Percentiles rank a stretch among this genome's conserved stretches.
phyloP scores from a whole-genome alignment of 495 filamentous ascomycete species.

The Hypomontagnella submonticulosa region DNA sequence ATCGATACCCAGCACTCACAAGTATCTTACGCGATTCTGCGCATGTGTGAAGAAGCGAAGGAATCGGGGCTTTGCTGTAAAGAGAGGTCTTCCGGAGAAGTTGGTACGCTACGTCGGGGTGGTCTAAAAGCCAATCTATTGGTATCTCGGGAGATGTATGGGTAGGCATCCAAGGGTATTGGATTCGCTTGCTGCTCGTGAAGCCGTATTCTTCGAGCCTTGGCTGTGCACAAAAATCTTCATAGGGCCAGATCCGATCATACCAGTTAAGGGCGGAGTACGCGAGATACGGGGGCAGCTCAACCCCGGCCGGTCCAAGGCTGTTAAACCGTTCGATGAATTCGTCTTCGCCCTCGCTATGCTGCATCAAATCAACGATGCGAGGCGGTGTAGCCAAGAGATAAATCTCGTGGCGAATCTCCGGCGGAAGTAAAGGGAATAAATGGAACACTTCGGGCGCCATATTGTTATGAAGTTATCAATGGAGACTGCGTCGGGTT shows the following conservation, averaged over 20 bases:
- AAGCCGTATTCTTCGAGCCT: constrained; percentile 12
- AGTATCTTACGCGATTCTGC: constrained; percentile 29
- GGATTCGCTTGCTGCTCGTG: not conserved
- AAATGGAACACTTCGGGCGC: constrained; percentile 6
- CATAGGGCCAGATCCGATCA: not conserved
- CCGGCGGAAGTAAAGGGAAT: constrained; percentile 20
- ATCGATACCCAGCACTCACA: constrained; percentile 29
- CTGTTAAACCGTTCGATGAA: not conserved
- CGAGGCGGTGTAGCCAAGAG: constrained; percentile 32
- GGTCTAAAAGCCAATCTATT: constrained; percentile 5
- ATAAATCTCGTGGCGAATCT: constrained; percentile 22
- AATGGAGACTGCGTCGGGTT: not conserved
- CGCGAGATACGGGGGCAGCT: constrained; percentile 6
- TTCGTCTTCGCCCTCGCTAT: not conserved
- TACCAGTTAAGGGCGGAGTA: constrained; percentile 16
- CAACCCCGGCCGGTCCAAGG: not conserved
- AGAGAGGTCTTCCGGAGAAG: constrained; percentile 13
- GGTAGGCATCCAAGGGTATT: constrained; percentile 2
- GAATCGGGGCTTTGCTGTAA: constrained; percentile 34
- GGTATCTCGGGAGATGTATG: constrained; percentile 5
- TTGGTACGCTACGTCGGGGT: not conserved
- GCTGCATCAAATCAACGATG: constrained; percentile 14
- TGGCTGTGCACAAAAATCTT: not conserved
- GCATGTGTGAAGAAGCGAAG: constrained; percentile 35
- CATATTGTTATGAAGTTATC: not conserved